A percentile compares a stretch with the other conserved stretches of the same genome.
Conservation (phyloP, 169 alveolate species). For the Plasmodium coatneyi region DNA sequence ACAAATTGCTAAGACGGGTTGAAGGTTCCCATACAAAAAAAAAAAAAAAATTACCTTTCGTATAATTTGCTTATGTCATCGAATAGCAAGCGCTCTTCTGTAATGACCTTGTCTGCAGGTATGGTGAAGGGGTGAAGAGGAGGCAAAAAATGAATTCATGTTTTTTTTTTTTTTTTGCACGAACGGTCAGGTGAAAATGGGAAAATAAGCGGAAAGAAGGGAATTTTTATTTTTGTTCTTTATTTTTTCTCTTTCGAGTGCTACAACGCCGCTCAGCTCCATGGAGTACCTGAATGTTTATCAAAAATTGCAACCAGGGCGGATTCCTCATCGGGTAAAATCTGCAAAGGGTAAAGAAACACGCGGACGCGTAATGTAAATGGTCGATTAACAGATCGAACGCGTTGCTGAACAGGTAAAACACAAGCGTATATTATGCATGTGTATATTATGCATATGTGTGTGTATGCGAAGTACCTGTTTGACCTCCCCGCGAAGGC, state of each 20-base stretch:
- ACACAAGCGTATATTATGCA: not conserved
- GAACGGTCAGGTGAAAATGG: not conserved
- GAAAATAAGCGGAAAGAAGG: not conserved
- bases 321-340: constrained; percentile 37
- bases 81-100: constrained; percentile 26
- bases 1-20: not conserved
- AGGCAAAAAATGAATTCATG: not conserved
- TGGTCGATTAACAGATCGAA: not conserved
- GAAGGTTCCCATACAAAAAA: not conserved
- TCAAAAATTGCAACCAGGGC: constrained; percentile 20
- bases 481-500: constrained; percentile 17
- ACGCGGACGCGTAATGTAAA: not conserved
- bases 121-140: not conserved
- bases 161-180: not conserved
- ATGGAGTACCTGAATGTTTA: constrained; percentile 24
- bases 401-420: not conserved
- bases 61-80: constrained; percentile 47
- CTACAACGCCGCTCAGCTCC: not conserved
- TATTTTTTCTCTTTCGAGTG: not conserved
- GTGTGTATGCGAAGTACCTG: constrained; percentile 13
- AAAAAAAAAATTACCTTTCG: constrained; percentile 9
- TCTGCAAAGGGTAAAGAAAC: not conserved
- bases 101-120: constrained; percentile 19
- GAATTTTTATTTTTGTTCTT: not conserved
- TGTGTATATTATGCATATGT: not conserved